phyloP scores from a whole-genome alignment of 2,329 filamentous ascomycete species.

The Colletotrichum theobromicola region DNA sequence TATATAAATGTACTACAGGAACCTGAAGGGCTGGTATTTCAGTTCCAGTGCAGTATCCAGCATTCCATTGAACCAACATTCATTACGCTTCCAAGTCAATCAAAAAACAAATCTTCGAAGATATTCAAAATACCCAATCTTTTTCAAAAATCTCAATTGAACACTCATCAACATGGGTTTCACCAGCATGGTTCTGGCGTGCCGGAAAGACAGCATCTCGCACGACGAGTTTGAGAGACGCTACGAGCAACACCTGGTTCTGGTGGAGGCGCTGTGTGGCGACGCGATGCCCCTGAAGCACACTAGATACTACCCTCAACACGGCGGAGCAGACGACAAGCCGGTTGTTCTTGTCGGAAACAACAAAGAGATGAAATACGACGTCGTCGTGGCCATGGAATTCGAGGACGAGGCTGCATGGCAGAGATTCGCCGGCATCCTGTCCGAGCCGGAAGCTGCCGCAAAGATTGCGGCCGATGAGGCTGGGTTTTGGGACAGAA shows the following conservation, averaged over 20 bases:
- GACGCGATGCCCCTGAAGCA: conserved; percentile 6
- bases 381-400: not conserved
- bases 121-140: not conserved
- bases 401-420: conserved; percentile 5
- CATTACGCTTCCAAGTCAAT: not conserved
- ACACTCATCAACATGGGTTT: not conserved
- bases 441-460: not conserved
- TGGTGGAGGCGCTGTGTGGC: not conserved
- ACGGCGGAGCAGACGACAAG: not conserved
- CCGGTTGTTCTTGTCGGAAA: not conserved
- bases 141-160: no score
- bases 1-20: not conserved
- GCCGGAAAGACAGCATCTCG: not conserved
- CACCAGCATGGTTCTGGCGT: conserved; percentile 3
- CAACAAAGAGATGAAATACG: conserved; percentile 1
- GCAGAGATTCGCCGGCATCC: not conserved
- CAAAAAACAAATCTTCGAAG: not conserved
- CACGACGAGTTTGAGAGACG: conserved; percentile 9
- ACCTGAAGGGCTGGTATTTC: not conserved
- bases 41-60: no score
- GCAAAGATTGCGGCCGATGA: conserved; percentile 1
- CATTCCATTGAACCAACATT: not conserved
- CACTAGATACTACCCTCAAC: conserved; percentile 1
- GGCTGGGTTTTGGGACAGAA: conserved; percentile 11
- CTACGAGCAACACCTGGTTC: conserved; percentile 5